Base-by-base conservation (phyloP, 768 basidiomycete genomes). In the Saitozyma podzolica region DNA sequence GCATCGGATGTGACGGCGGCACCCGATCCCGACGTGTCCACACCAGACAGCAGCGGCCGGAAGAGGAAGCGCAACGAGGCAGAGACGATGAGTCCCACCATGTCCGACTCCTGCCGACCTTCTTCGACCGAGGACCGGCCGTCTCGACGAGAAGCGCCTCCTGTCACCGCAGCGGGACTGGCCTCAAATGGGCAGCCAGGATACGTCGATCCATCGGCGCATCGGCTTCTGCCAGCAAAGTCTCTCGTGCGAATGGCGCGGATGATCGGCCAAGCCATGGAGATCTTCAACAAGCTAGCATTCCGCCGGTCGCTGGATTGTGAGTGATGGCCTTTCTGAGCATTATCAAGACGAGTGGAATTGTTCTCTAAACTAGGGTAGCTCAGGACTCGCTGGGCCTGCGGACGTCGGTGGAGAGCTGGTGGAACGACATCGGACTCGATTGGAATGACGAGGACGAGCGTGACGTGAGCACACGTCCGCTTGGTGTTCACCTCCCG, bases 401-500 rank as follows among this genome's bases (percentile, higher is more conserved):
- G 16, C 57, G 65, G 11, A 55, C 59, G 11, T 47, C 43, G 13
- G 62, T 70, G 9, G 68, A 70, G 19, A 53, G 40, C 1, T 70
- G 68, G 68, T 70, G 68, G 68, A 69, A 69, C 42, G 68, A 69
- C 20, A 58, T 69, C 8, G 68, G 56, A 7, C 29, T 65, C 11
- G 64, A 62, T 14, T 48, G 17, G 16, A 61, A 63, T 13, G 55
- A 20, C 16, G 61, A 56, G 17, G 20, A 16, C n/a, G 53, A 40
- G 37, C 42, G 51, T 47, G 45, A 47, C 13, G 11, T 47, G 13
- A 13, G 45, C 45, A 17, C 11, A 17, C 3, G 11, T 3, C 54
- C 3, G 54, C 54, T 56, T 37, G 40, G 4, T 39, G 16, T 11
- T 41, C 37, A 19, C 37, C 0, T 40, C 7, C 3, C 37, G 13